Conservation (phyloP, 2,329 filamentous ascomycete genomes). For the Coniella vitis region DNA sequence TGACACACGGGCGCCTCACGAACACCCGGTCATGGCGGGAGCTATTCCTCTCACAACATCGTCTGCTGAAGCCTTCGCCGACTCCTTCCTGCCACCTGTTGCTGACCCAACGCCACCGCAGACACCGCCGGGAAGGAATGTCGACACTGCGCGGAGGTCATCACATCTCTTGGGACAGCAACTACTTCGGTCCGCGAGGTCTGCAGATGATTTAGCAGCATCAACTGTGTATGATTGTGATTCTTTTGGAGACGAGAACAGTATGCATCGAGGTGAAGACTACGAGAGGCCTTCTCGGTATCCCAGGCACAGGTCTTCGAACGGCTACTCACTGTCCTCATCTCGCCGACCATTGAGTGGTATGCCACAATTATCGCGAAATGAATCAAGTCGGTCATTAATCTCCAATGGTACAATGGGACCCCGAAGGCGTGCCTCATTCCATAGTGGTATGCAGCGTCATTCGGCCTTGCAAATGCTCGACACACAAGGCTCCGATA, state of each 20-base stretch:
- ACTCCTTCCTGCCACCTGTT: conserved; percentile 41
- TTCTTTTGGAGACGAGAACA: conserved; percentile 25
- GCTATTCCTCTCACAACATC: conserved; percentile 35
- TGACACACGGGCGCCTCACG: conserved; percentile 41
- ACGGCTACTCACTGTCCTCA: conserved; percentile 24
- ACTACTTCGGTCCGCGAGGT: conserved; percentile 28
- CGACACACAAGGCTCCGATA: conserved; percentile 50
- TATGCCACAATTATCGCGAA: conserved; percentile 34
- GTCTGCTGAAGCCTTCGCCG: conserved; percentile 47
- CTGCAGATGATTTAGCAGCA: conserved; percentile 36
- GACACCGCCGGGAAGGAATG: conserved; percentile 45
- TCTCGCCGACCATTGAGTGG: conserved; percentile 29
- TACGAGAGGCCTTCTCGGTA: conserved; percentile 26
- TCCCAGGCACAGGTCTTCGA: conserved; percentile 21
- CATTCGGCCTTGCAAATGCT: conserved; percentile 52
- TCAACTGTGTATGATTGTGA: conserved; percentile 39
- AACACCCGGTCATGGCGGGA: conserved; percentile 46
- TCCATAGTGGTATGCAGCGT: conserved; percentile 47
- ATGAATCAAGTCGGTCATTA: conserved; percentile 42
- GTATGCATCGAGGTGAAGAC: conserved; percentile 27
- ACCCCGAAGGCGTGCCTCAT: conserved; percentile 52
- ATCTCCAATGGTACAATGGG: conserved; percentile 45
- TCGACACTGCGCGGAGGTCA: conserved; percentile 45
- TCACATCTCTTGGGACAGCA: conserved; percentile 49
- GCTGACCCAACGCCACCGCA: conserved; percentile 54